These are phyloP conservation scores for Stemphylium lycopersici DNA, from an alignment of 2,329 filamentous ascomycete species.

Conservation along the genomic window DNA sequence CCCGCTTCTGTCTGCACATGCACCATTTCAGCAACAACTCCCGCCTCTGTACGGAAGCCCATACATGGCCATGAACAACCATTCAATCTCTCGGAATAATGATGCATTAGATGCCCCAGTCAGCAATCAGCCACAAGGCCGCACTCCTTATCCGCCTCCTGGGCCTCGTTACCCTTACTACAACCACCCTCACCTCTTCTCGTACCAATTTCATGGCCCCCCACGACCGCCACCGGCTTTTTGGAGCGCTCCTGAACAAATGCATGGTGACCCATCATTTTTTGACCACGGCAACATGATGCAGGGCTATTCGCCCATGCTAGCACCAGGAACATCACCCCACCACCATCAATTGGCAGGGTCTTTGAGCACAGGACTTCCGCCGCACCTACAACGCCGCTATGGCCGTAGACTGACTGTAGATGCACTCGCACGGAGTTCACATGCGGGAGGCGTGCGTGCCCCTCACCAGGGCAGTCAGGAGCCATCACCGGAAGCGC, in stretches of 20 bases:
- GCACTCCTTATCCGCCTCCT: constrained; percentile 13
- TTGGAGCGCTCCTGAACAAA: constrained; percentile 15
- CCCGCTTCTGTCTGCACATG: constrained; percentile 23
- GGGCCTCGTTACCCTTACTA: constrained; percentile 19
- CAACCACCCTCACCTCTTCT: constrained; percentile 9
- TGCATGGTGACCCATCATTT: constrained; percentile 5
- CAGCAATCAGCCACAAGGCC: constrained; percentile 14
- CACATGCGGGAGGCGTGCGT: constrained; percentile 10
- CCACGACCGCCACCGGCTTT: constrained; percentile 28
- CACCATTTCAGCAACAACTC: constrained; percentile 21
- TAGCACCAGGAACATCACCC: background rate
- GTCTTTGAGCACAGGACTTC: constrained; percentile 1
- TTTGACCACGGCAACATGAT: constrained; percentile 9
- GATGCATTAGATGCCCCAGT: constrained; percentile 10
- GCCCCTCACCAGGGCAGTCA: constrained; percentile 15
- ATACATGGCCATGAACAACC: constrained; percentile 12
- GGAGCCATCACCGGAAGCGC: constrained; percentile 10
- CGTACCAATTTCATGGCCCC: constrained; percentile 8
- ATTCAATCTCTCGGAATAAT: constrained; percentile 17
- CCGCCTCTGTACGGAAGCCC: constrained; percentile 16
- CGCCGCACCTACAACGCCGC: constrained; percentile 8
- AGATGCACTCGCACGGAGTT: constrained; percentile 10
- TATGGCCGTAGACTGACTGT: constrained; percentile 4
- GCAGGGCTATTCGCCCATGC: constrained; percentile 7
- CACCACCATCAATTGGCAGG: constrained; percentile 4